phyloP scores from a whole-genome alignment of 1,284 basidiomycete species.

The Vanrija pseudolonga region DNA sequence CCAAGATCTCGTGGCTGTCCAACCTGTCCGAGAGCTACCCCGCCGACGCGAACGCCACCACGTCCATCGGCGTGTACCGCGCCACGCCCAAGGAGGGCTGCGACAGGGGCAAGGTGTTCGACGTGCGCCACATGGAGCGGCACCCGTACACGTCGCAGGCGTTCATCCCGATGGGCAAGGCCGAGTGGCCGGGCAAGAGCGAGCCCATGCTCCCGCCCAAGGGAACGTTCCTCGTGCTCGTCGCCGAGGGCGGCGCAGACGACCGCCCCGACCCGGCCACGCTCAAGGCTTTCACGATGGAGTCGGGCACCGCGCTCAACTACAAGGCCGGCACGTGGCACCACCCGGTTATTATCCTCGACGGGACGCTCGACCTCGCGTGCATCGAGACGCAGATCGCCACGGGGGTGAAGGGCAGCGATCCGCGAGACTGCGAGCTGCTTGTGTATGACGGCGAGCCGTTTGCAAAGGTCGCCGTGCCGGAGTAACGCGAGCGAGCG shows the following conservation, averaged over 20 bases:
- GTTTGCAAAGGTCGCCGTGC: slow-evolving; percentile 33
- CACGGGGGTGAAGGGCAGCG: slow-evolving; percentile 33
- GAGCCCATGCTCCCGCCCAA: slow-evolving; percentile 38
- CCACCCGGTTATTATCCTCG: slow-evolving; percentile 47
- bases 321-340: slow-evolving; percentile 81
- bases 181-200: slow-evolving; percentile 43
- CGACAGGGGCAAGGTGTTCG: slow-evolving; percentile 54
- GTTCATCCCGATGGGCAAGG: slow-evolving; percentile 81
- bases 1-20: slow-evolving; percentile 4
- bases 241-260: slow-evolving; percentile 70
- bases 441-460: slow-evolving; percentile 32
- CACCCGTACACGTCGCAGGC: slow-evolving; percentile 61
- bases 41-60: slow-evolving; percentile 47
- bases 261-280: slow-evolving; percentile 69
- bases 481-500: slow-evolving; percentile 7
- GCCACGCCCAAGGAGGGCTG: slow-evolving; percentile 55
- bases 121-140: slow-evolving; percentile 48
- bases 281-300: slow-evolving; percentile 44
- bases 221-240: slow-evolving; percentile 60
- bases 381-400: slow-evolving; percentile 48
- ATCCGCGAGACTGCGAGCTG: slow-evolving; percentile 46
- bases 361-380: slow-evolving; percentile 46
- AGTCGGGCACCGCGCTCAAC: slow-evolving; percentile 69
- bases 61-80: slow-evolving; percentile 73
- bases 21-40: slow-evolving; percentile 62